Conservation (phyloP, 345 rosid genomes). For the Isatis tinctoria region DNA sequence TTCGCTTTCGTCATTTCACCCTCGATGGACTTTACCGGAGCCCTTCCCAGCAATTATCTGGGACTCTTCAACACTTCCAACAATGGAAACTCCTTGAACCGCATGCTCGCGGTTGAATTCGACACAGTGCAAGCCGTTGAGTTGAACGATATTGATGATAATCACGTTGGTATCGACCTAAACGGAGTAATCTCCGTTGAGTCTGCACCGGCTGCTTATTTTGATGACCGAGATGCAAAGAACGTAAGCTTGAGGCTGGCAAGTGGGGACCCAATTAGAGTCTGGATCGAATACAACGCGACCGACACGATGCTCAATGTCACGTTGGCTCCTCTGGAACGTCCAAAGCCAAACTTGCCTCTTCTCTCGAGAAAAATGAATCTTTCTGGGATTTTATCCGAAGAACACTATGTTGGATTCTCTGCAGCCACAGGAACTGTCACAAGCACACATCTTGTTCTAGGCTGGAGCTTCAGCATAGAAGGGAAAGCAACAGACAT, state of each 20-base stretch:
- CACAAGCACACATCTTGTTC: constrained; percentile 37
- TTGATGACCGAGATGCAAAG: constrained; percentile 22
- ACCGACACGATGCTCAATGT: constrained; percentile 34
- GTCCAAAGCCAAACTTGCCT: constrained; percentile 39
- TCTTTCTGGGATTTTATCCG: constrained; percentile 37
- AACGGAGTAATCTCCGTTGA: constrained; percentile 36
- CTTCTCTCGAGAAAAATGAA: constrained; percentile 43
- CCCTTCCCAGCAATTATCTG: constrained; percentile 23
- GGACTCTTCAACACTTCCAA: constrained; percentile 48
- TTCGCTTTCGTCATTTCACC: constrained; percentile 43
- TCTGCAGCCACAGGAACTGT: constrained; percentile 44
- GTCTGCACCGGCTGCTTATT: constrained; percentile 40
- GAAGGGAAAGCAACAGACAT: constrained; percentile 44
- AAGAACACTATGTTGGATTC: constrained; percentile 50
- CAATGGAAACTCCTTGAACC: constrained; percentile 39
- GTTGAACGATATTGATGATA: constrained; percentile 41
- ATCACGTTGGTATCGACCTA: constrained; percentile 60
- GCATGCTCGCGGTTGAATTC: constrained; percentile 51
- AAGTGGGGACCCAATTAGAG: constrained; percentile 43
- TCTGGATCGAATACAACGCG: constrained; percentile 63
- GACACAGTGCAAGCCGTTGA: constrained; percentile 46
- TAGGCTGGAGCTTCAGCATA: constrained; percentile 62
- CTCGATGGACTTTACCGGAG: constrained; percentile 8
- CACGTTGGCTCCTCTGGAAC: constrained; percentile 40
- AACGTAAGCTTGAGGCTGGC: constrained; percentile 32